A percentile compares a stretch with the other conserved stretches of the same genome.
phyloP scores from a whole-genome alignment of 306 rosid species.

The Carpinus viminea region DNA sequence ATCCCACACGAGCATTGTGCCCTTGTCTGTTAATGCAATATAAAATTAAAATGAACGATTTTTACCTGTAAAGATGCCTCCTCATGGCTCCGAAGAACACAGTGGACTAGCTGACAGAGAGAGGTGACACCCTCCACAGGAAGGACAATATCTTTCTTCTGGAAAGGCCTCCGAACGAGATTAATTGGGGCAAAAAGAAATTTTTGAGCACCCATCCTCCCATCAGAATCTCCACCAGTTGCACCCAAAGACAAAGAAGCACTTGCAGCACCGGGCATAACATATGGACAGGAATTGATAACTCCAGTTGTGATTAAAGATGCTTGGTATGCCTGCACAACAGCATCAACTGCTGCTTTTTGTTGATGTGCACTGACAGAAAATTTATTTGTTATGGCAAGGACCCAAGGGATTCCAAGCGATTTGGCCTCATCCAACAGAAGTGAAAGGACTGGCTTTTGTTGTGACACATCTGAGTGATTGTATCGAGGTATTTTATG shows the following conservation, averaged over 20 bases:
- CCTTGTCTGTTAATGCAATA: background rate
- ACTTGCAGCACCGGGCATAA: constrained; percentile 69
- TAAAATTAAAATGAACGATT: constrained; percentile 15
- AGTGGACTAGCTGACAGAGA: constrained; percentile 67
- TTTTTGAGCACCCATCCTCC: constrained; percentile 53
- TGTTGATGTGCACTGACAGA: constrained; percentile 96
- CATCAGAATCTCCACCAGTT: constrained; percentile 45
- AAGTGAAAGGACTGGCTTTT: constrained; percentile 75
- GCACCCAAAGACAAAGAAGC: constrained; percentile 67
- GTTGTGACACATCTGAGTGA: constrained; percentile 53
- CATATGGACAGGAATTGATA: constrained; percentile 82
- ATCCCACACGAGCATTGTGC: background rate
- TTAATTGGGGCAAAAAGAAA: constrained; percentile 69
- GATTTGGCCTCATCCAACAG: constrained; percentile 93
- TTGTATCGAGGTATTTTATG: constrained; percentile 78
- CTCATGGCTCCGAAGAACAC: constrained; percentile 59
- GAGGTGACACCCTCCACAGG: constrained; percentile 81
- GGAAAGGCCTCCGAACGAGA: constrained; percentile 74
- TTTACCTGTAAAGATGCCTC: constrained; percentile 83
- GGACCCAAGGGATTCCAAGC: constrained; percentile 96
- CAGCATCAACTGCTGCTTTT: constrained; percentile 74
- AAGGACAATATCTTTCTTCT: constrained; percentile 72
- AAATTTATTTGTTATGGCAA: constrained; percentile 92
- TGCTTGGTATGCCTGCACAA: constrained; percentile 72
- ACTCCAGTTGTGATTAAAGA: constrained; percentile 66